Evolutionary conservation across 768 basidiomycete species (phyloP), one percentile per base, ranked within the genome.

Genomic region (Pulveroboletus sp.): DNA sequence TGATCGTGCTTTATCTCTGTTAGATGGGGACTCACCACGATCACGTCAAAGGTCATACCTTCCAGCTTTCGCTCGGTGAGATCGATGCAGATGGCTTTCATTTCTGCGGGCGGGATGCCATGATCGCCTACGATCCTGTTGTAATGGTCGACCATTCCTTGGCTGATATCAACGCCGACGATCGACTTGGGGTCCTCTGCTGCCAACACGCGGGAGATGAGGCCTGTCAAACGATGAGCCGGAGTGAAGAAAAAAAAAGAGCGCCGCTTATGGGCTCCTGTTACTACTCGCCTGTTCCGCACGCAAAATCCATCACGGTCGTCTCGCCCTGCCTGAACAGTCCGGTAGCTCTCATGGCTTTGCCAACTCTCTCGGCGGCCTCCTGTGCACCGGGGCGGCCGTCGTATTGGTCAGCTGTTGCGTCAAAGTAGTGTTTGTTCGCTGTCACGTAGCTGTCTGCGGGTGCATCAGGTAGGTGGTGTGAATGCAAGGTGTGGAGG

Each of bases 141-240:
- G 71, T 79, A 91, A 14, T 72, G 66, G 47, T 87, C 81, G 8
- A 90, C 83, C 73, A 82, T 78, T 1, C 68, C 76, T 54, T 82
- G 80, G 67, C 82, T 88, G 60, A 89, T 84, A 60, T 91, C 89
- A 14, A 86, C 80, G 9, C 87, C 89, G 14, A 89, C 67, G 53
- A 90, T 76, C 28, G 72, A 72, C 61, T 80, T 84, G 40, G 77
- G 76, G 55, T 84, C 70, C 2, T 80, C 72, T 0, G 78, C 78
- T 0, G 79, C 80, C 21, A 90, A 73, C 38, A 77, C 74, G 54
- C 79, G 74, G 2, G 87, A 83, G 14, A 88, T 64, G 18, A 81
- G 64, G 14, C 89, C 89, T 89, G 30, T 21, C 36, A 1, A n/a
- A 18, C 13, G 32, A 33, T 14, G 32, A 33, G 32, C 21, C 4